Conservation (phyloP, 208 protist species). For the Leishmania aethiopica region DNA sequence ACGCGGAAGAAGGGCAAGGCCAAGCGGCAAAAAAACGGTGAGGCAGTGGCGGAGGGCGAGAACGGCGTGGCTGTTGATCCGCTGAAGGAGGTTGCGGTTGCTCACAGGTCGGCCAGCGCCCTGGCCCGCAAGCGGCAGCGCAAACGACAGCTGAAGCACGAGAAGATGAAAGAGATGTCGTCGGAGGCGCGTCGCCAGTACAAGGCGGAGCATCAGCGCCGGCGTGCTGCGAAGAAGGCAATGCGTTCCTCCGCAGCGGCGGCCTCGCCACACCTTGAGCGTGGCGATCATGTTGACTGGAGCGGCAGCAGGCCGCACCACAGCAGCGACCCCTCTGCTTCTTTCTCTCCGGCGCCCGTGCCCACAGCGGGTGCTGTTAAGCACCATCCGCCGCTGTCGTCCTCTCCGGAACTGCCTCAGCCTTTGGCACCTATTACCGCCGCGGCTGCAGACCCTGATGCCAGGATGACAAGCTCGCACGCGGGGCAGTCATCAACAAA, state of each 20-base stretch:
- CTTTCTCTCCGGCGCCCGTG: neutral
- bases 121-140: conserved; percentile 28
- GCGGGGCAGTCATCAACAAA: neutral
- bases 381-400: neutral
- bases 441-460: neutral
- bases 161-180: conserved; percentile 27
- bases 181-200: conserved; percentile 29
- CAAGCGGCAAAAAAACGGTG: conserved; percentile 5
- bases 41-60: neutral
- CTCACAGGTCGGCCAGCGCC: conserved; percentile 24
- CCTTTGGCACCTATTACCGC: neutral
- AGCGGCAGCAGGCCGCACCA: neutral
- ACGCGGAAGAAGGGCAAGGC: conserved; percentile 3
- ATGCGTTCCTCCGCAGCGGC: conserved; percentile 3
- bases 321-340: neutral
- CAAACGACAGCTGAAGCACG: conserved; percentile 30
- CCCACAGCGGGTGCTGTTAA: neutral
- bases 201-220: conserved; percentile 24
- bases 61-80: neutral
- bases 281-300: neutral
- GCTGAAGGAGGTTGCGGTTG: neutral
- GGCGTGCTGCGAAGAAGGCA: conserved; percentile 31
- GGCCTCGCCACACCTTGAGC: neutral
- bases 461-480: neutral
- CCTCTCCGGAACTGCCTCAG: neutral